Percentiles rank a stretch among this genome's conserved stretches.
These are phyloP conservation scores for Saccharata proteae DNA, from an alignment of 2,329 filamentous ascomycete genomes.

Conservation along the genomic window DNA sequence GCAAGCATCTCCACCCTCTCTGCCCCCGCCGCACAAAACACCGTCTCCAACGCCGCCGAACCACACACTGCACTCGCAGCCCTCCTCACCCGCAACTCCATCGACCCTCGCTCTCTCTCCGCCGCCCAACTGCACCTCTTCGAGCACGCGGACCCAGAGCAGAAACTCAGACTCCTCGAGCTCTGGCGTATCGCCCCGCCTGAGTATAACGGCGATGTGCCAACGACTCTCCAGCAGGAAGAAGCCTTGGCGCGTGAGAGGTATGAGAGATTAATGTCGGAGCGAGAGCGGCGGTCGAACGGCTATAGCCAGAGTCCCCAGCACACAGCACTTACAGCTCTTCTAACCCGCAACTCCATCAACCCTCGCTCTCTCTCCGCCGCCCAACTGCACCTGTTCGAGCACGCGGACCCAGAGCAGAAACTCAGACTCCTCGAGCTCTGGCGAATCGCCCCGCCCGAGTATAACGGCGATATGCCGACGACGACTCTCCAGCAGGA, in stretches of 20 bases:
- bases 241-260: constrained; percentile 45
- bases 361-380: constrained; percentile 57
- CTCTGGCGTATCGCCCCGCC: constrained; percentile 77
- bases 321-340: no score
- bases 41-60: no score
- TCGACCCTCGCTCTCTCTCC: constrained; percentile 58
- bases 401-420: constrained; percentile 59
- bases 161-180: constrained; percentile 64
- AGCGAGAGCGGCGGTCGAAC: constrained; percentile 8
- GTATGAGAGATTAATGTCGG: constrained; percentile 39
- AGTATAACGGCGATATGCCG: constrained; percentile 35
- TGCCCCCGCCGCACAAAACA: constrained; percentile 32
- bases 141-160: constrained; percentile 57
- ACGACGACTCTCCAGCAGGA: constrained; percentile 43
- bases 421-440: constrained; percentile 66
- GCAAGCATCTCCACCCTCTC: constrained; percentile 1
- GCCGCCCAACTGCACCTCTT: constrained; percentile 69
- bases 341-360: constrained; percentile 56
- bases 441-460: constrained; percentile 69
- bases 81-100: constrained; percentile 52
- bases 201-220: constrained; percentile 34
- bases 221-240: constrained; percentile 42
- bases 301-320: no score
- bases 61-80: constrained; percentile 35
- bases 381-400: constrained; percentile 68